phyloP scores from a whole-genome alignment of 2,329 filamentous ascomycete genomes.

The Rutstroemia sp. region DNA sequence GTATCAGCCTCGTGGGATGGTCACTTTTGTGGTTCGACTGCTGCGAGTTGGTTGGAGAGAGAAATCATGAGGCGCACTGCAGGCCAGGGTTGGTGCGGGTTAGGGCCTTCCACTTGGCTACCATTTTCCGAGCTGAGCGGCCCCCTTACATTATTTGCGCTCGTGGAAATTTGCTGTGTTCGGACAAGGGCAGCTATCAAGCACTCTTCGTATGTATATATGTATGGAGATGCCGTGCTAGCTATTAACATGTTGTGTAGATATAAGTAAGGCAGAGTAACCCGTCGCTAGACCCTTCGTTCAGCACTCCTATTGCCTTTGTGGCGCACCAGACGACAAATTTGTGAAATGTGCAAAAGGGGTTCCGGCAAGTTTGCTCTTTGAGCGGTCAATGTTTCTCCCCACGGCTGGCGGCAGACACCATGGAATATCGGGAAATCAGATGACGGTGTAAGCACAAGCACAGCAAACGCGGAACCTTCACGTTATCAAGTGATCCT shows the following conservation, averaged over 20 bases:
- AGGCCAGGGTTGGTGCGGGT: too few relatives aligned
- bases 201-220: too few relatives aligned
- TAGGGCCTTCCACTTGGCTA: too few relatives aligned
- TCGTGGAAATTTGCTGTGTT: too few relatives aligned
- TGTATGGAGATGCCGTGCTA: too few relatives aligned
- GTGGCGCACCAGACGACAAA: too few relatives aligned
- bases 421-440: neutral
- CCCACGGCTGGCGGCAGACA: slow-evolving; percentile 1
- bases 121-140: too few relatives aligned
- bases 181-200: too few relatives aligned
- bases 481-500: slow-evolving; percentile 7
- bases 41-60: too few relatives aligned
- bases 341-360: neutral
- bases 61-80: too few relatives aligned
- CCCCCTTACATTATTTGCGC: too few relatives aligned
- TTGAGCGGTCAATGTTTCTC: slow-evolving; percentile 3
- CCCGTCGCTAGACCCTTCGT: neutral
- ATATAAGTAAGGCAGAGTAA: neutral
- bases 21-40: neutral
- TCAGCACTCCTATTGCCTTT: too few relatives aligned
- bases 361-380: neutral
- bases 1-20: slow-evolving; percentile 3
- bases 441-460: neutral
- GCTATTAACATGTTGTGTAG: neutral
- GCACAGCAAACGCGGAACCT: neutral